Evolutionary conservation across 2,329 filamentous ascomycete species (phyloP), one percentile per base, ranked within the genome.

Genomic region (Pestalotiopsis sp.): DNA sequence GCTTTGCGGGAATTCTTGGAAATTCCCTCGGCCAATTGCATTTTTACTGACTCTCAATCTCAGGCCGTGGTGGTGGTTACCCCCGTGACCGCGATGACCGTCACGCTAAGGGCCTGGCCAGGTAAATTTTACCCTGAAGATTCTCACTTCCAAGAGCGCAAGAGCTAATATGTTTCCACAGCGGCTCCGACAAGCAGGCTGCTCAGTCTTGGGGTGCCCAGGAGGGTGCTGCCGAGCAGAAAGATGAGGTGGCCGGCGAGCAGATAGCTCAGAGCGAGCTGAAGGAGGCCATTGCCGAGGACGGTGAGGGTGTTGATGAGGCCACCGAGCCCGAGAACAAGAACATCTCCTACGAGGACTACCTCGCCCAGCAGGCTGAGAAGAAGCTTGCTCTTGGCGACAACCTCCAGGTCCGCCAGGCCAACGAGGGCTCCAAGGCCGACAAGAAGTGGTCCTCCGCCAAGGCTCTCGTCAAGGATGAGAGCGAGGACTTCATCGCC

Each of bases 381-480:
- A 95, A 95, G 89, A 95, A 94, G 86, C 84, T 89, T 73, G 88
- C 89, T 73, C 89, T 95, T 73, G 89, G 88, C 75, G 82, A 84
- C 75, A 75, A 73, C 66, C 87, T 91, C 77, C 89, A 93, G 78
- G 87, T 94, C 79, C 95, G 96, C 85, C 91, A 94, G 86, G 86
- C 95, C 83, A 98, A 98, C 87, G 95, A 98, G 87, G 95, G 95
- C 78, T 89, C 86, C 86, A 93, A 94, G 86, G 80, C 85, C 77
- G 91, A 94, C 87, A 95, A 96, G 90, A 96, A 98, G 89, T 97
- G 95, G 93, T 93, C 92, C 78, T 87, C 88, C 77, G 94, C 94
- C 80, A 97, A 95, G 87, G 79, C 87, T 69, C 84, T 92, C 68
- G 80, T 83, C 79, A 91, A 92, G 82, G 85, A 90, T 23, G 88